Evolutionary conservation across 345 rosid species (phyloP).

Genomic region (Eucalyptus coolabah): DNA sequence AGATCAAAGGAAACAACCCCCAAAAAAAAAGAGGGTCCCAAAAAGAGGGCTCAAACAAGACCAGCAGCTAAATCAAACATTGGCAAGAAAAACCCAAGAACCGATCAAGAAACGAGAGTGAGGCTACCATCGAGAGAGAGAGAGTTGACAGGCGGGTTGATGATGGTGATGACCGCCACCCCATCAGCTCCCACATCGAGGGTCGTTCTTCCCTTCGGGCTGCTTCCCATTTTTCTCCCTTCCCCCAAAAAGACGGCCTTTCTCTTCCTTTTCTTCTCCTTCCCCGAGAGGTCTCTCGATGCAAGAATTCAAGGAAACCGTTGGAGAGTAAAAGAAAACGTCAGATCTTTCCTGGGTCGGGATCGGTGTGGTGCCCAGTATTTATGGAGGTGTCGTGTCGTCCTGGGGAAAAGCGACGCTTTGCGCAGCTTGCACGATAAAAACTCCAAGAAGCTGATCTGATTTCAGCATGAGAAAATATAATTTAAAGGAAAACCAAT

Average conservation of each 20-base stretch:
- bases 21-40: background rate
- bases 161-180: slow-evolving; percentile 77
- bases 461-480: background rate
- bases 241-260: background rate
- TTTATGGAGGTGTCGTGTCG: background rate
- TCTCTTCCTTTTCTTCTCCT: background rate
- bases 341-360: background rate
- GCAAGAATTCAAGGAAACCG: background rate
- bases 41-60: background rate
- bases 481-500: background rate
- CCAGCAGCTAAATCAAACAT: background rate
- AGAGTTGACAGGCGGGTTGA: slow-evolving; percentile 91
- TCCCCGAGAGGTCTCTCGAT: background rate
- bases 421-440: background rate
- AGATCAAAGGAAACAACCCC: background rate
- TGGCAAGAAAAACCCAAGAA: background rate
- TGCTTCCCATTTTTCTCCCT: background rate
- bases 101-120: background rate
- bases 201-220: background rate
- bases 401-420: background rate
- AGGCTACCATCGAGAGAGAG: slow-evolving; percentile 73
- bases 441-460: background rate
- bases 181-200: slow-evolving; percentile 86
- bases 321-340: background rate
- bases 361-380: background rate